Percentiles rank a stretch among this genome's conserved stretches.
These are phyloP conservation scores for Podospora australis DNA, from an alignment of 495 filamentous ascomycete genomes.

Conservation along the genomic window DNA sequence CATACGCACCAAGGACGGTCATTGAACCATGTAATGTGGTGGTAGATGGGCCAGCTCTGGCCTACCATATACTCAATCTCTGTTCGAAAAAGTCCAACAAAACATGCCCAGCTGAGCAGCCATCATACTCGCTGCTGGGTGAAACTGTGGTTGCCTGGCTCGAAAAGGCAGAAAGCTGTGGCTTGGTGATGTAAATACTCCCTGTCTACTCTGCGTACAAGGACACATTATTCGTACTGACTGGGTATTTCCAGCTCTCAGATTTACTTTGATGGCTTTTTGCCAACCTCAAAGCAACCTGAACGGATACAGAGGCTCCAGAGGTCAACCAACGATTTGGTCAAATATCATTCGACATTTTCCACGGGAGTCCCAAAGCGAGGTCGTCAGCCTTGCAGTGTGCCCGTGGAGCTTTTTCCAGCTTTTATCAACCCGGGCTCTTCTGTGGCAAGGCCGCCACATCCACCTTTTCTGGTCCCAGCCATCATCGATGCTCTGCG, in stretches of 20 bases:
- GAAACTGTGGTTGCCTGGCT: slow-evolving; percentile 56
- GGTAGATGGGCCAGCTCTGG: slow-evolving; percentile 71
- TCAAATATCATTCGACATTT: slow-evolving; percentile 16
- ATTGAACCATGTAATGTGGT: slow-evolving; percentile 45
- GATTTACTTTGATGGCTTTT: slow-evolving; percentile 74
- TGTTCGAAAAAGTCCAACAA: slow-evolving; percentile 37
- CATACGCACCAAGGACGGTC: slow-evolving; percentile 46
- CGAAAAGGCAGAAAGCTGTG: slow-evolving; percentile 40
- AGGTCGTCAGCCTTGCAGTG: not conserved
- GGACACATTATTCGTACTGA: not conserved
- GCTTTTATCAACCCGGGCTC: slow-evolving; percentile 1
- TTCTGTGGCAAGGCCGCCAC: slow-evolving; percentile 36
- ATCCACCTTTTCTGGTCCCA: slow-evolving; percentile 60
- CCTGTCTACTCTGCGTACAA: too few relatives aligned
- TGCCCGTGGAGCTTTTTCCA: slow-evolving; percentile 15
- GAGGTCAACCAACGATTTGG: slow-evolving; percentile 16
- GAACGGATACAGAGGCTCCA: slow-evolving; percentile 26
- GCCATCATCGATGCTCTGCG: slow-evolving; percentile 58
- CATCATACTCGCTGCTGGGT: slow-evolving; percentile 57
- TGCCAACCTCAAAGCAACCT: slow-evolving; percentile 42
- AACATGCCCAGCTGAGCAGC: slow-evolving; percentile 42
- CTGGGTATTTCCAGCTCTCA: slow-evolving; percentile 30
- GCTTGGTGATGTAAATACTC: slow-evolving; percentile 51
- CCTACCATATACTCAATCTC: slow-evolving; percentile 59
- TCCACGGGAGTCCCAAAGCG: slow-evolving; percentile 13